A percentile compares a stretch with the other conserved stretches of the same genome.
Conservation (phyloP, 371 early-diverging fungal genomes). For the Apophysomyces trapeziformis region DNA sequence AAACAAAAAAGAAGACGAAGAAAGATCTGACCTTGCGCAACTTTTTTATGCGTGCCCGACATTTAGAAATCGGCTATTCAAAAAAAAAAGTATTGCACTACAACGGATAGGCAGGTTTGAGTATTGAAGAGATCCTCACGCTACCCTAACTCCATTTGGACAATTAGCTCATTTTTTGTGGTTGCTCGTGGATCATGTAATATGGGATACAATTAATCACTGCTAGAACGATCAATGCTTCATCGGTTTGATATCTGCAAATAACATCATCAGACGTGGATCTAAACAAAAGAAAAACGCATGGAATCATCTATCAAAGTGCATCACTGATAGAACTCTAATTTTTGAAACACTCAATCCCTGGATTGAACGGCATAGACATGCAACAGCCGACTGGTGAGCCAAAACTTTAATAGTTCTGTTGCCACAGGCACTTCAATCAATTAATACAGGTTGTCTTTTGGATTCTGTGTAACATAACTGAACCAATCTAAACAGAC, state of each 20-base stretch:
- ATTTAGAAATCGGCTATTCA: constrained; percentile 11
- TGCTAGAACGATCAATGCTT: no score
- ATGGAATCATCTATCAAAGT: background rate
- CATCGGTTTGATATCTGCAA: no score
- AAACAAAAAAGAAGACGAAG: background rate
- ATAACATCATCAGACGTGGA: no score
- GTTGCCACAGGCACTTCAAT: no score
- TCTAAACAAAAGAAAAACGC: background rate
- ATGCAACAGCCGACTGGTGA: no score
- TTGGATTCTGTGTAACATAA: no score
- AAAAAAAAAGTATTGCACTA: constrained; percentile 1
- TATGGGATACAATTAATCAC: background rate
- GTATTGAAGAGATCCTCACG: constrained; percentile 7
- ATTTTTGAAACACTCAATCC: background rate
- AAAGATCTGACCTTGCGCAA: background rate
- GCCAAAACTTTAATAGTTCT: no score
- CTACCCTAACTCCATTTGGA: constrained; percentile 6
- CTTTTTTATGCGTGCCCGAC: constrained; percentile 5
- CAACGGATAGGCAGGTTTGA: background rate
- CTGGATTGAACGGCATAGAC: background rate
- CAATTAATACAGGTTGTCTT: no score
- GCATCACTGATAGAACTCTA: background rate
- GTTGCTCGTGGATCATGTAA: background rate
- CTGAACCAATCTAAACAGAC: no score
- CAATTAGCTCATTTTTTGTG: constrained; percentile 2